Base-by-base conservation (phyloP, 106 monocot species). In the Apostasia ramifera region DNA sequence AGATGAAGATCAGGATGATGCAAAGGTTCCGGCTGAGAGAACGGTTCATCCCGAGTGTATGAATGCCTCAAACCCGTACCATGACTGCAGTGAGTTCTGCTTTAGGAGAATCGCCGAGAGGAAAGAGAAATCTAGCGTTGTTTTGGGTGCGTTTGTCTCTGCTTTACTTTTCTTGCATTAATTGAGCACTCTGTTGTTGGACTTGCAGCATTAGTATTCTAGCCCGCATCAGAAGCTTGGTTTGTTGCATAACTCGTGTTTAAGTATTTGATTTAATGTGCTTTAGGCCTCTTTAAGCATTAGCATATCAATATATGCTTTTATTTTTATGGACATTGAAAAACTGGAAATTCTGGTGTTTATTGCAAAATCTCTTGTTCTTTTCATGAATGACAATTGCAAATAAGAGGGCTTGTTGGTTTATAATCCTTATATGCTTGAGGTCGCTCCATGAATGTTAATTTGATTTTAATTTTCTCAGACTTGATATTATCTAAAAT, bases 81-180 rank as follows among this genome's bases (percentile, higher is more conserved):
- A 87, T 53, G 78, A 87, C 47, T 87, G 87, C 61, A 64, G 43
- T 26, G 87, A 87, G 40, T 81, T 54, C 66, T 83, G 87, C 68
- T 87, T 88, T 68, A 57, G 67, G 50, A 80, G 44, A 66, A 92
- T 88, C 43, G 88, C 84, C 1, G 78, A 87, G 65, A 53, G 75
- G 15, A 71, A 75, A 59, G 60, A 76, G 12, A 71, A 11, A 52
- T 48, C 40, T 8, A 66, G 51, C 12, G 61, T 47, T 63, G 39
- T 13, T 45, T 52, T 70, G 70, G 57, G 67, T 82, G 63, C 43
- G 41, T 67, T 49, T 39, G 3, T 9, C 15, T 40, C 6, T 52
- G 8, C 1, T 9, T 43, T 66, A 6, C 8, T 8, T 46, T 10
- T 63, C 39, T 52, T 6, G 52, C 52, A 6, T 52, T 52, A 52